Conservation (phyloP, 1,284 basidiomycete species). For the Ceratobasidium sp. region DNA sequence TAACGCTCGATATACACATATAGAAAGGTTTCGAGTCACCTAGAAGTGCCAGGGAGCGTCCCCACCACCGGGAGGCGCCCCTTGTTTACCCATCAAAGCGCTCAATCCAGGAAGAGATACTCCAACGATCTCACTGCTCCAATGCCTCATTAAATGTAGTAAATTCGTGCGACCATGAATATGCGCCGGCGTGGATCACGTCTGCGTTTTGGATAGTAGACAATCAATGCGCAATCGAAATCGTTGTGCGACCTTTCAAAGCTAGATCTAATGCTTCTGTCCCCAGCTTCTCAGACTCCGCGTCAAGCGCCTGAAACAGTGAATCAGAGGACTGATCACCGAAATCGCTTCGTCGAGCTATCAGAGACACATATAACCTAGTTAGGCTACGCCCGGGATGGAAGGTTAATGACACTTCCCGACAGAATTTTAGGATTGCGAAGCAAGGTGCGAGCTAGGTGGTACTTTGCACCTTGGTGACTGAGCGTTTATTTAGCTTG, state of each 20-base stretch:
- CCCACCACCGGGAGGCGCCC: too few species aligned
- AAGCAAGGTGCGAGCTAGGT: slow-evolving; percentile 58
- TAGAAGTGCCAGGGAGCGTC: too few species aligned
- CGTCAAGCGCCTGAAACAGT: slow-evolving; percentile 53
- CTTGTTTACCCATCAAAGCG: too few species aligned
- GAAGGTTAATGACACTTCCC: slow-evolving; percentile 50
- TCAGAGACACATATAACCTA: neutral
- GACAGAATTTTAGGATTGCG: slow-evolving; percentile 60
- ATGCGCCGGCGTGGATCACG: slow-evolving; percentile 58
- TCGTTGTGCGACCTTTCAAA: slow-evolving; percentile 54
- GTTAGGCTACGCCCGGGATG: neutral
- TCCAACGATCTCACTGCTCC: too few species aligned
- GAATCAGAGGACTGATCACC: neutral
- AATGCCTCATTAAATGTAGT: slow-evolving; percentile 54
- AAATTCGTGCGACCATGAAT: slow-evolving; percentile 58
- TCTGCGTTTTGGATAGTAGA: slow-evolving; percentile 57
- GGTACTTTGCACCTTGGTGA: neutral
- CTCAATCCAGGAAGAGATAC: too few species aligned
- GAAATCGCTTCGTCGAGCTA: slow-evolving; percentile 57
- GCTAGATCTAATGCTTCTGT: slow-evolving; percentile 60
- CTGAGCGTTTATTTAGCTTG: too few species aligned
- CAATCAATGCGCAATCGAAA: slow-evolving; percentile 59
- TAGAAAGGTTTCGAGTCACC: too few species aligned
- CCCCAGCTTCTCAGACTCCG: slow-evolving; percentile 57
- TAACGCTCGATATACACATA: too few species aligned